phyloP scores from a whole-genome alignment of 768 basidiomycete genomes.

The Mycena sanguinolenta region DNA sequence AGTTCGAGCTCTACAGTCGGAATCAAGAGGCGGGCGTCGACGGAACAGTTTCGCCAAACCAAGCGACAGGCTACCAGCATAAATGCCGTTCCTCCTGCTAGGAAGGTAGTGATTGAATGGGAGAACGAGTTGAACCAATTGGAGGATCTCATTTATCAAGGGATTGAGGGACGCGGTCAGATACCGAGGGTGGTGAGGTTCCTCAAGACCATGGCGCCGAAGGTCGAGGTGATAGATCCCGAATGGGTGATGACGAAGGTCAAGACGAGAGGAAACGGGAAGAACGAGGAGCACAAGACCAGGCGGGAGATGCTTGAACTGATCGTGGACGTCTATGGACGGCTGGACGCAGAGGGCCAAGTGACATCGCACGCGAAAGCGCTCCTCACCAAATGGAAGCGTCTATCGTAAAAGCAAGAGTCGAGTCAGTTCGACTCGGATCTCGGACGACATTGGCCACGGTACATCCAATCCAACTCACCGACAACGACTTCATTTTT shows the following conservation, averaged over 20 bases:
- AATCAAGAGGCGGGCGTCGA: no score
- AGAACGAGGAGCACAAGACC: slow-evolving; percentile 11
- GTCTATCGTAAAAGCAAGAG: neutral
- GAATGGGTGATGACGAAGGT: slow-evolving; percentile 12
- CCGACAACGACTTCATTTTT: neutral
- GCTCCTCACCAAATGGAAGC: slow-evolving; percentile 9
- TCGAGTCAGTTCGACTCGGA: slow-evolving; percentile 1
- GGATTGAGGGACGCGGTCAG: slow-evolving; percentile 10
- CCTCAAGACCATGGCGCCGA: neutral
- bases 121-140: neutral
- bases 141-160: slow-evolving; percentile 9
- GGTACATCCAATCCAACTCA: slow-evolving; percentile 1
- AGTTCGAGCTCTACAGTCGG: no score
- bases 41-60: no score
- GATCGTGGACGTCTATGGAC: slow-evolving; percentile 1
- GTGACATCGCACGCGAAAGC: neutral
- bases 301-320: slow-evolving; percentile 17
- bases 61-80: neutral
- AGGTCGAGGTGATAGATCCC: neutral
- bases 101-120: slow-evolving; percentile 11
- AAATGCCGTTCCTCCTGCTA: neutral
- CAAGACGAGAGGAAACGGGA: neutral
- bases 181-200: neutral
- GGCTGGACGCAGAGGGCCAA: neutral
- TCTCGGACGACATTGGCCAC: neutral